Conservation (phyloP, 2,329 filamentous ascomycete species). For the Xylariaceae sp. region DNA sequence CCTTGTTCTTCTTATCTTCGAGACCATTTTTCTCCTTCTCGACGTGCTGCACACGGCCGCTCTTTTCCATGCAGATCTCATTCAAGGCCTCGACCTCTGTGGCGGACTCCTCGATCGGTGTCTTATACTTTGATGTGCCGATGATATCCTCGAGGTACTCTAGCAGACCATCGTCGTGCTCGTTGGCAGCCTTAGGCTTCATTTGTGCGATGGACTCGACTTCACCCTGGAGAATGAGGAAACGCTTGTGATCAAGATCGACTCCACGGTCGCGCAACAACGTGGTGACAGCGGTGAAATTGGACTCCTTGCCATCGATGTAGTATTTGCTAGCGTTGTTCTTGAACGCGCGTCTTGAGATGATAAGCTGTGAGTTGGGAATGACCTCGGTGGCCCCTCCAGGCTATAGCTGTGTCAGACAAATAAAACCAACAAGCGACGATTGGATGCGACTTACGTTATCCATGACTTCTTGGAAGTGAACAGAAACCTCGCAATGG, state of each 20-base stretch:
- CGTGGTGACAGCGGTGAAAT: slow-evolving; percentile 86
- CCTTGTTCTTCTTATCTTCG: slow-evolving; percentile 96
- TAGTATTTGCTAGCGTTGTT: slow-evolving; percentile 99
- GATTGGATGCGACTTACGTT: slow-evolving; percentile 43
- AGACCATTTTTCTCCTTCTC: slow-evolving; percentile 93
- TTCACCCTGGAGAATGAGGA: slow-evolving; percentile 94
- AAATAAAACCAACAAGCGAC: neutral
- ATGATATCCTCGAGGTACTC: slow-evolving; percentile 99
- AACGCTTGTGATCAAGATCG: slow-evolving; percentile 96
- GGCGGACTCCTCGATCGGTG: slow-evolving; percentile 91
- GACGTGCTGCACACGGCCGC: slow-evolving; percentile 89
- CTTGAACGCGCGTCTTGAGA: slow-evolving; percentile 91
- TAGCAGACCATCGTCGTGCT: slow-evolving; percentile 92
- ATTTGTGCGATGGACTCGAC: slow-evolving; percentile 99
- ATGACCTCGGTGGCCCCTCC: slow-evolving; percentile 72
- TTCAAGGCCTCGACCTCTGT: slow-evolving; percentile 88
- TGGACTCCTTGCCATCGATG: slow-evolving; percentile 85
- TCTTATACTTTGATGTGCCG: slow-evolving; percentile 97
- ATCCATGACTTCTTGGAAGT: slow-evolving; percentile 94
- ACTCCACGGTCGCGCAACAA: slow-evolving; percentile 84
- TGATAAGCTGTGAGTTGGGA: slow-evolving; percentile 77
- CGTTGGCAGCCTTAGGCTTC: slow-evolving; percentile 92
- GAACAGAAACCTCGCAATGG: slow-evolving; percentile 91
- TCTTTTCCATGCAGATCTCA: slow-evolving; percentile 93
- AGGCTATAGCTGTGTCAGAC: slow-evolving; percentile 45